Percentiles rank a stretch among this genome's conserved stretches.
Evolutionary conservation across 2,329 filamentous ascomycete species (phyloP).

Genomic region (Atkinsonella texensis): DNA sequence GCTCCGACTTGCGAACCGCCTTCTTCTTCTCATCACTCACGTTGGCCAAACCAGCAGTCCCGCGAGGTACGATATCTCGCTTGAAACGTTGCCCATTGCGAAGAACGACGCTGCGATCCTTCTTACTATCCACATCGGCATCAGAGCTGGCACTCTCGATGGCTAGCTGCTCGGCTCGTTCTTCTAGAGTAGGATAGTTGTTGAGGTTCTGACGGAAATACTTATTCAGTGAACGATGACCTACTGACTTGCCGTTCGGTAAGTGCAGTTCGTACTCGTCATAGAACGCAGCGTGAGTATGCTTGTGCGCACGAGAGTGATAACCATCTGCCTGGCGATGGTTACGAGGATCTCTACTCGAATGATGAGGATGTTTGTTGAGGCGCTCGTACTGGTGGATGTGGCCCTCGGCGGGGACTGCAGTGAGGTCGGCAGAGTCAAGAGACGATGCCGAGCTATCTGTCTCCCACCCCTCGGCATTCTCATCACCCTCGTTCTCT

Average conservation of each 20-base stretch:
- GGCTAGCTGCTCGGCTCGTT: slow-evolving; percentile 56
- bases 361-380: slow-evolving; percentile 63
- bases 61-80: slow-evolving; percentile 50
- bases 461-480: slow-evolving; percentile 85
- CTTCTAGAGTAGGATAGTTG: slow-evolving; percentile 67
- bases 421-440: slow-evolving; percentile 71
- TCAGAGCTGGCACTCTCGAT: slow-evolving; percentile 33
- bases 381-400: slow-evolving; percentile 62
- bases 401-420: slow-evolving; percentile 63
- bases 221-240: slow-evolving; percentile 73
- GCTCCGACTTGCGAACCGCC: slow-evolving; percentile 53
- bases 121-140: slow-evolving; percentile 24
- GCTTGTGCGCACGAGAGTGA: slow-evolving; percentile 71
- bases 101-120: slow-evolving; percentile 10
- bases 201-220: slow-evolving; percentile 92
- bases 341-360: slow-evolving; percentile 54
- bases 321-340: slow-evolving; percentile 67
- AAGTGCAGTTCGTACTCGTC: slow-evolving; percentile 92
- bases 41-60: slow-evolving; percentile 66
- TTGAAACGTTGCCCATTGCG: slow-evolving; percentile 23
- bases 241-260: slow-evolving; percentile 77
- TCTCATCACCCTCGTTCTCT: slow-evolving; percentile 37
- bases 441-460: slow-evolving; percentile 84
- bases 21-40: slow-evolving; percentile 65
- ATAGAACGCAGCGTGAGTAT: slow-evolving; percentile 66